A percentile compares a stretch with the other conserved stretches of the same genome.
Evolutionary conservation across 2,329 filamentous ascomycete species (phyloP).

Genomic region (Dryadomyces quercus-mongolicae): DNA sequence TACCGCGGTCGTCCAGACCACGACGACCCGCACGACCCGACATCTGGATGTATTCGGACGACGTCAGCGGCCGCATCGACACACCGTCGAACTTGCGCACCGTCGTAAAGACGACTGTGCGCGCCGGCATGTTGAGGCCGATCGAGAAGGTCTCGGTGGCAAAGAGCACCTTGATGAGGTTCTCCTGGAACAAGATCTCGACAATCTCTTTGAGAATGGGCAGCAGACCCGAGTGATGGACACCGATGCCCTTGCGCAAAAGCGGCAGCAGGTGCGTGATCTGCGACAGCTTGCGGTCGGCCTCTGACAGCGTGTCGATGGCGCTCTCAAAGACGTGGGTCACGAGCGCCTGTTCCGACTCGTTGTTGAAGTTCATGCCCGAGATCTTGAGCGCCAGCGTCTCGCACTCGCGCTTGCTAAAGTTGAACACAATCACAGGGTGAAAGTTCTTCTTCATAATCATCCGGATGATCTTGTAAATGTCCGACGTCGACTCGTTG

Average conservation of each 20-base stretch:
- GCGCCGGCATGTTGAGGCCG: conserved; percentile 96
- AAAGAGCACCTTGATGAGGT: conserved; percentile 93
- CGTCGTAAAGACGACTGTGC: conserved; percentile 97
- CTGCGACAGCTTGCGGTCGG: conserved; percentile 79
- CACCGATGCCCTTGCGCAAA: conserved; percentile 81
- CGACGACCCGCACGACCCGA: conserved; percentile 91
- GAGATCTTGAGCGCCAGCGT: conserved; percentile 79
- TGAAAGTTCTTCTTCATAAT: conserved; percentile 97
- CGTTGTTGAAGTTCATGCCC: conserved; percentile 84
- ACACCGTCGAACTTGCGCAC: conserved; percentile 91
- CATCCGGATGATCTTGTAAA: conserved; percentile 97
- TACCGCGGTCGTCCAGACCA: conserved; percentile 93
- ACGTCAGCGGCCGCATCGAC: conserved; percentile 69
- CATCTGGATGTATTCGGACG: conserved; percentile 98
- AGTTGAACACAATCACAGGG: conserved; percentile 98
- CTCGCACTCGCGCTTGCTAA: conserved; percentile 96
- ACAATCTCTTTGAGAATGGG: conserved; percentile 98
- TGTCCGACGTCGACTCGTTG: conserved; percentile 58
- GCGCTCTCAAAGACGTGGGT: conserved; percentile 88
- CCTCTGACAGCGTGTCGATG: conserved; percentile 82
- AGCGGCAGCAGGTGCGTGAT: conserved; percentile 85
- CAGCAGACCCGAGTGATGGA: conserved; percentile 90
- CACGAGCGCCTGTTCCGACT: conserved; percentile 90
- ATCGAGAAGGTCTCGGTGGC: conserved; percentile 99
- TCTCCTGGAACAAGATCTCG: conserved; percentile 97